Evolutionary conservation across 1,139 yeast genomes (phyloP), one percentile per base, ranked within the genome.

Genomic region (Debaryomyces nepalensis): DNA sequence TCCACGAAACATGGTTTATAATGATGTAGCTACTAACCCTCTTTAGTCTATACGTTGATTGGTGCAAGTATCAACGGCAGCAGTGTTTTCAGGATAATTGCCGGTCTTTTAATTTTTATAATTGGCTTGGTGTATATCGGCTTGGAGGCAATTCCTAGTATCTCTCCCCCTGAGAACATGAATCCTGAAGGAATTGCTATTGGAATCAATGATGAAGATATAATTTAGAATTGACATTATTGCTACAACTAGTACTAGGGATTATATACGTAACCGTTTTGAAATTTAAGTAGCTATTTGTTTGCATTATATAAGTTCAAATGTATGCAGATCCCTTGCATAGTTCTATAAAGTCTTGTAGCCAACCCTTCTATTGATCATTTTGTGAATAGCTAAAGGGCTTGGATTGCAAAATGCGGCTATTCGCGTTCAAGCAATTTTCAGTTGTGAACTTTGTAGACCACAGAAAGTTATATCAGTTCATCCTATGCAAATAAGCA

Each of bases 101-200:
- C 82, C 12, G 83, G 82, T 2, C 52, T 83, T 10, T 40, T 85
- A 18, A 70, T 87, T 15, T 77, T 79, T 36, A 36, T 78, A 1
- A 63, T 81, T 29, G 96, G 96, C 20, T 59, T 81, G 29, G 77
- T 63, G 2, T 88, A 73, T 61, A 61, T 77, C 33, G 77, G 68
- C 1, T 72, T 87, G 53, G 95, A 88, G 60, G 83, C 84, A 38
- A 66, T 85, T 19, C 88, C 91, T 23, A 77, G 85, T 44, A 68
- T 85, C 30, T 81, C 85, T 32, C 81, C 87, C 29, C 91, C 95
- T 39, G 83, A 82, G 51, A 84, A 83, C 63, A 84, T 87, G 91
- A 76, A 63, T 61, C 75, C 67, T 51, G 81, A 66, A 55, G 81
- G 82, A 1, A 61, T 76, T 18, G 54, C 71, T 14, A 71, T 76